These are phyloP conservation scores for Mycena amicta DNA, from an alignment of 768 basidiomycete species.

Conservation along the genomic window DNA sequence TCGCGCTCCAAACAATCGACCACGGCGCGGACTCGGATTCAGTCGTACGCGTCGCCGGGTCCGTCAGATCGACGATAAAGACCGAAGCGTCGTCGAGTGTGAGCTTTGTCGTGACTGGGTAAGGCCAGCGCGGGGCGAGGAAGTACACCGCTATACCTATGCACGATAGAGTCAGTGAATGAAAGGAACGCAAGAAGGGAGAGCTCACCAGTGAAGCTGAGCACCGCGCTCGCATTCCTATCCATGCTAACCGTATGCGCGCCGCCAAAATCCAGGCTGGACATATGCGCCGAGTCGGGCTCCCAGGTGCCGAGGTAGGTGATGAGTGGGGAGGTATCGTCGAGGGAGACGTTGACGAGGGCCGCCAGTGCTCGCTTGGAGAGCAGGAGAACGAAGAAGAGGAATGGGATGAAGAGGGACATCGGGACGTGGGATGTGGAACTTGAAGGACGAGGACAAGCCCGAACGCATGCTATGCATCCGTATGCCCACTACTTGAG, in stretches of 20 bases:
- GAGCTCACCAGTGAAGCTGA: constrained; percentile 46
- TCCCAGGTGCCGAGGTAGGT: constrained; percentile 14
- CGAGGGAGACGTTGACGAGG: constrained; percentile 16
- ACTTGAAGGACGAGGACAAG: too few relatives aligned
- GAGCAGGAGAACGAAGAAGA: too few relatives aligned
- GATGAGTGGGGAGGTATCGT: constrained; percentile 13
- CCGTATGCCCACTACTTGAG: too few relatives aligned
- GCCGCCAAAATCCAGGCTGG: constrained; percentile 37
- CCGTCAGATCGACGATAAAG: constrained; percentile 37
- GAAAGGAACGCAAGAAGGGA: too few relatives aligned
- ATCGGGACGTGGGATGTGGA: too few relatives aligned
- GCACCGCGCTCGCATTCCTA: constrained; percentile 35
- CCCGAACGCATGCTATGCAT: too few relatives aligned
- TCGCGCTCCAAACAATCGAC: constrained; percentile 5
- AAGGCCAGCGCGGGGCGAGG: constrained; percentile 49
- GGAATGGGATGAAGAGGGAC: too few relatives aligned
- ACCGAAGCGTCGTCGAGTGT: constrained; percentile 38
- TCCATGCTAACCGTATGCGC: constrained; percentile 30
- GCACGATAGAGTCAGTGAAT: too few relatives aligned
- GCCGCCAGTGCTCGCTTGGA: too few relatives aligned
- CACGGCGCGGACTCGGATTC: constrained; percentile 8
- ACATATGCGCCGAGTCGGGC: neutral
- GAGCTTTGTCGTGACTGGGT: constrained; percentile 42
- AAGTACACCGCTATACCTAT: constrained; percentile 48
- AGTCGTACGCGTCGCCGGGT: constrained; percentile 3